phyloP scores from a whole-genome alignment of 2,329 filamentous ascomycete genomes.

The Penicillium sp. region DNA sequence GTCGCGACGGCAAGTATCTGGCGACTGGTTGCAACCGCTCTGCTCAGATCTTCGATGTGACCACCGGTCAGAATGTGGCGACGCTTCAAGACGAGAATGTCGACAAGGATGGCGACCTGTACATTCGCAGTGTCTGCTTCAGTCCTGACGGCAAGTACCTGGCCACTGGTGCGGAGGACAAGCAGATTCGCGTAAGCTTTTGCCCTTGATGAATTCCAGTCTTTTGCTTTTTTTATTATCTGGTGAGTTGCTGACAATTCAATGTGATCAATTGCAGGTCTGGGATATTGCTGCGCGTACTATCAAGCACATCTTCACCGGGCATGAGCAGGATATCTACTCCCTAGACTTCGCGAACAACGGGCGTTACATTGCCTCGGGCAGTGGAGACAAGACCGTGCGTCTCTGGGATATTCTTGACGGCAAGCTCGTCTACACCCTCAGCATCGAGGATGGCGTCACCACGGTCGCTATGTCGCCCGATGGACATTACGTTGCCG shows the following conservation, averaged over 20 bases:
- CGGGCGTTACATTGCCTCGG: constrained; percentile 91
- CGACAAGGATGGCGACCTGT: constrained; percentile 87
- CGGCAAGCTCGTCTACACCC: constrained; percentile 77
- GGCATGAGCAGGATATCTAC: constrained; percentile 98
- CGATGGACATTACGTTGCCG: constrained; percentile 90
- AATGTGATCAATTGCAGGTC: constrained; percentile 61
- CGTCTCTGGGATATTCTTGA: constrained; percentile 94
- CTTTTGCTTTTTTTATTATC: background rate
- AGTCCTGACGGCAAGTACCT: constrained; percentile 93
- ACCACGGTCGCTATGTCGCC: constrained; percentile 97
- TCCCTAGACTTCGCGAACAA: constrained; percentile 94
- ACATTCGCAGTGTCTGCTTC: constrained; percentile 98
- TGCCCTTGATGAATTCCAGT: background rate
- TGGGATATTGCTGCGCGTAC: constrained; percentile 87
- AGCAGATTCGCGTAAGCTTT: constrained; percentile 81
- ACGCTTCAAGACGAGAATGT: constrained; percentile 87
- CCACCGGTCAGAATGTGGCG: constrained; percentile 82
- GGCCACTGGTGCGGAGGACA: constrained; percentile 95
- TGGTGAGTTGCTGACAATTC: constrained; percentile 7
- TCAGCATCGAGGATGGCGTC: constrained; percentile 94
- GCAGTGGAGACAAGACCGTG: constrained; percentile 91
- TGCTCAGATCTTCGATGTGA: constrained; percentile 98
- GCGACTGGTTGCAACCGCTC: constrained; percentile 97
- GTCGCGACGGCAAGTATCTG: constrained; percentile 90
- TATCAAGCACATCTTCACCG: constrained; percentile 92